Percentiles rank a stretch among this genome's conserved stretches.
Evolutionary conservation across 306 rosid species (phyloP).

Genomic region (apple (Malus domestica)): DNA sequence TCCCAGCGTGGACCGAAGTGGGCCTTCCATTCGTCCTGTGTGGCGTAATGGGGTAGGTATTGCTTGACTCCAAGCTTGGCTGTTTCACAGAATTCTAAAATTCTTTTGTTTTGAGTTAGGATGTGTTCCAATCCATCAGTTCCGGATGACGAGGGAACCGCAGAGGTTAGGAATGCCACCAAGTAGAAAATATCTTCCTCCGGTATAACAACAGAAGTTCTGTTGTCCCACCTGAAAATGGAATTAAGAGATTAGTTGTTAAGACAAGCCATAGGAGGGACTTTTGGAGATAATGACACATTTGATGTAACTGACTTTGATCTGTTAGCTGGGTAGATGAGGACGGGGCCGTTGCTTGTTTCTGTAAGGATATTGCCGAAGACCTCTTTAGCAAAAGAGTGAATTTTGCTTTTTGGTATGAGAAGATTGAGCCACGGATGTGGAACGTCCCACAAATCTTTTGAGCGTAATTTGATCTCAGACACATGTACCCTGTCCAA

Average conservation of each 20-base stretch:
- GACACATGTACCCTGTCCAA: constrained; percentile 87
- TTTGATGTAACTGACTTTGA: constrained; percentile 39
- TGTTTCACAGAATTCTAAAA: constrained; percentile 68
- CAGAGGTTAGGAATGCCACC: constrained; percentile 83
- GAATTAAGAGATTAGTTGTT: constrained; percentile 12
- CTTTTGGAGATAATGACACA: background rate
- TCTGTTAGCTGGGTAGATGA: constrained; percentile 84
- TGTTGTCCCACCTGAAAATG: constrained; percentile 84
- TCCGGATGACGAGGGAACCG: constrained; percentile 72
- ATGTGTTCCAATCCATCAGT: constrained; percentile 73
- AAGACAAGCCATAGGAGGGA: background rate
- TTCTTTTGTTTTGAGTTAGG: constrained; percentile 70
- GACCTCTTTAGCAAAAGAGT: constrained; percentile 60
- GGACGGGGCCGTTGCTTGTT: constrained; percentile 78
- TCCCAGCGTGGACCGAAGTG: constrained; percentile 91
- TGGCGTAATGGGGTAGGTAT: constrained; percentile 72
- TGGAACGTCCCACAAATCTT: constrained; percentile 92
- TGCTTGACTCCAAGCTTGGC: constrained; percentile 73
- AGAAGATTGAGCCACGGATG: constrained; percentile 99
- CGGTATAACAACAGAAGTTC: constrained; percentile 62
- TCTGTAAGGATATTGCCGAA: constrained; percentile 75
- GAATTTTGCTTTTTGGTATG: constrained; percentile 75
- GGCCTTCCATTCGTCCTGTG: constrained; percentile 72
- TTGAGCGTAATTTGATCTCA: constrained; percentile 76
- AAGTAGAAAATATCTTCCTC: constrained; percentile 82